Evolutionary conservation across 75 land plant species (phyloP).

Genomic region (Gnetum montanum): DNA sequence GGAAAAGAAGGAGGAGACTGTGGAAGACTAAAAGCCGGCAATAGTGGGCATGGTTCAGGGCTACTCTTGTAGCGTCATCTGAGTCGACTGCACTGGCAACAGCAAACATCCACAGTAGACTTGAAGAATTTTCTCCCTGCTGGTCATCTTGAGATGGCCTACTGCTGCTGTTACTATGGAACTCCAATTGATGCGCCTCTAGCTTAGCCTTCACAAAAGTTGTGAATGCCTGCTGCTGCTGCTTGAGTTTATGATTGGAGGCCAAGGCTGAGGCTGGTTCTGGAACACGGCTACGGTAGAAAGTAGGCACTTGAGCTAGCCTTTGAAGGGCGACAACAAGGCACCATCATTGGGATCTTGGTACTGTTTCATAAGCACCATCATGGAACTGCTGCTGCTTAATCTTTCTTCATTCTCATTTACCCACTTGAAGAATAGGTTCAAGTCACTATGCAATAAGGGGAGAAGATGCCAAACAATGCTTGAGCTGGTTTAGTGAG

Average conservation of each 20-base stretch:
- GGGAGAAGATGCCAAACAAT: too few relatives aligned
- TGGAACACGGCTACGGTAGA: background rate
- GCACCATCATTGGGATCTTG: background rate
- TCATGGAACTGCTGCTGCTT: too few relatives aligned
- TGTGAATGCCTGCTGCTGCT: too few relatives aligned
- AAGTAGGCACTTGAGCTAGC: background rate
- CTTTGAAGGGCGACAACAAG: constrained; percentile 1
- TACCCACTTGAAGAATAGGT: too few relatives aligned
- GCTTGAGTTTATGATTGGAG: background rate
- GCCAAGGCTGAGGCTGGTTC: too few relatives aligned
- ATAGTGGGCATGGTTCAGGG: too few relatives aligned
- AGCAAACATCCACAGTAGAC: background rate
- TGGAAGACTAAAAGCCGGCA: too few relatives aligned
- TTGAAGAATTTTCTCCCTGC: background rate
- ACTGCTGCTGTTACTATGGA: background rate
- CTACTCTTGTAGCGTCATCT: constrained; percentile 45
- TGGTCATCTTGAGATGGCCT: background rate
- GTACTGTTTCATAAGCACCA: constrained; percentile 1
- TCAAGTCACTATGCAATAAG: too few relatives aligned
- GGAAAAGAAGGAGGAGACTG: too few relatives aligned
- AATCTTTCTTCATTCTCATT: too few relatives aligned
- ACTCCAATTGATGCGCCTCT: background rate
- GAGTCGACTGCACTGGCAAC: background rate
- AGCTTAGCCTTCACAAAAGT: too few relatives aligned
- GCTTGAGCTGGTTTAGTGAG: too few relatives aligned